These are phyloP conservation scores for Logfia minima DNA, from an alignment of 129 eudicot genomes.

Conservation along the genomic window DNA sequence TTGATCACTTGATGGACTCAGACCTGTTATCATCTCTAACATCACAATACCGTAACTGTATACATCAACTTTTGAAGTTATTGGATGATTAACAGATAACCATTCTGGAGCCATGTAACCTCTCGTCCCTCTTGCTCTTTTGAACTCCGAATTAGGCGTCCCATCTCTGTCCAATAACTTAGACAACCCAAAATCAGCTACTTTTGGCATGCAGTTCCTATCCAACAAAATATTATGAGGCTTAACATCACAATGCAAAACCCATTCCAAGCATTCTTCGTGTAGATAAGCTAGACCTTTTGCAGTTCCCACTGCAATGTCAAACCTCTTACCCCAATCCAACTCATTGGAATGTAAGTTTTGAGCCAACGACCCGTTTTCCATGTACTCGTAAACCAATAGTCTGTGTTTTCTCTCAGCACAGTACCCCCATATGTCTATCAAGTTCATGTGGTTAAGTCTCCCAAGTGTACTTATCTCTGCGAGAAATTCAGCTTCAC, in stretches of 20 bases:
- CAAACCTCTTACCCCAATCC: conserved; percentile 44
- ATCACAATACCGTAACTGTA: conserved; percentile 51
- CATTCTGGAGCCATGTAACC: conserved; percentile 60
- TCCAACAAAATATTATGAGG: conserved; percentile 42
- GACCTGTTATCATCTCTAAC: conserved; percentile 48
- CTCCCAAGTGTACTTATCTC: conserved; percentile 52
- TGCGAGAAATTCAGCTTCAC: conserved; percentile 46
- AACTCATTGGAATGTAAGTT: conserved; percentile 26
- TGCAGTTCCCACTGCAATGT: conserved; percentile 56
- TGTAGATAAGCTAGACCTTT: conserved; percentile 64
- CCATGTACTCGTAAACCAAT: conserved; percentile 53
- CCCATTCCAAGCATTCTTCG: conserved; percentile 70
- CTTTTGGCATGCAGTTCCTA: conserved; percentile 31
- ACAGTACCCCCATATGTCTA: conserved; percentile 56
- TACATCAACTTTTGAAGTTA: conserved; percentile 60
- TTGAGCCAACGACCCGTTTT: conserved; percentile 42
- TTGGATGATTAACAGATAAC: conserved; percentile 38
- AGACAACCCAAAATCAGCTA: conserved; percentile 39
- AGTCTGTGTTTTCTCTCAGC: conserved; percentile 37
- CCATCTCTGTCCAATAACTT: conserved; percentile 24
- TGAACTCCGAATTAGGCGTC: conserved; percentile 12
- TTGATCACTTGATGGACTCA: conserved; percentile 23
- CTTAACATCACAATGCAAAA: conserved; percentile 60
- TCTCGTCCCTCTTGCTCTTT: conserved; percentile 45
- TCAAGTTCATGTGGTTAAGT: conserved; percentile 52